A percentile compares a stretch with the other conserved stretches of the same genome.
Conservation (phyloP, 2,329 filamentous ascomycete species). For the Cryphonectria carpinicola region DNA sequence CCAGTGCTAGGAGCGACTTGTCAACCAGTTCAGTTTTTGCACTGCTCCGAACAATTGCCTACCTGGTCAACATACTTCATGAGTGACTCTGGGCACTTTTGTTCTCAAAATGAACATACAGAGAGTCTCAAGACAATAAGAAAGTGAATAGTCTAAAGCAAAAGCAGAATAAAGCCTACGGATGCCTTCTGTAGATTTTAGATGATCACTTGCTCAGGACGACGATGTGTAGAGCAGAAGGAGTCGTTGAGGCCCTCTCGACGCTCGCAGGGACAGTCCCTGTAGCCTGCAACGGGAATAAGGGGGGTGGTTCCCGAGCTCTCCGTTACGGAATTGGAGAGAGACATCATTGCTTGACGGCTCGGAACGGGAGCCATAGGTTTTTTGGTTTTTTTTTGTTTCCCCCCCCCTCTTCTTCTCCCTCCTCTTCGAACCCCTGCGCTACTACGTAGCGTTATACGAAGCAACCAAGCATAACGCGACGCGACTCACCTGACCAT, state of each 20-base stretch:
- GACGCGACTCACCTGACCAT: constrained; percentile 3
- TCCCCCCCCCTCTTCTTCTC: too few species aligned
- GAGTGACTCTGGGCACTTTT: background rate
- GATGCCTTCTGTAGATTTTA: background rate
- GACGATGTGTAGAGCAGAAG: background rate
- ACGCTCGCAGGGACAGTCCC: background rate
- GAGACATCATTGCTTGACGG: background rate
- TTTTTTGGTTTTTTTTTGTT: constrained; percentile 6
- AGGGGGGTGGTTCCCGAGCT: background rate
- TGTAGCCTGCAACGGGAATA: background rate
- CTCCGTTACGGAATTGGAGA: background rate
- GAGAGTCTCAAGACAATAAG: background rate
- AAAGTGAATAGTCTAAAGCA: background rate
- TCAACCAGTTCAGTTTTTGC: background rate
- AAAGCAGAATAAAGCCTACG: background rate
- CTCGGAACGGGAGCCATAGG: background rate
- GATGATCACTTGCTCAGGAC: background rate
- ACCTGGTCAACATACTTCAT: background rate
- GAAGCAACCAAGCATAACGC: constrained; percentile 6
- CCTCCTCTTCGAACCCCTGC: background rate
- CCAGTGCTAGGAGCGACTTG: background rate
- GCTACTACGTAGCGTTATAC: constrained; percentile 3
- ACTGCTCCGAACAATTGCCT: background rate
- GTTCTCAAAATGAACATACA: background rate
- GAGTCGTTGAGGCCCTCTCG: background rate